These are phyloP conservation scores for Trichosanthes truncata DNA, from an alignment of 306 rosid genomes.

Conservation along the genomic window DNA sequence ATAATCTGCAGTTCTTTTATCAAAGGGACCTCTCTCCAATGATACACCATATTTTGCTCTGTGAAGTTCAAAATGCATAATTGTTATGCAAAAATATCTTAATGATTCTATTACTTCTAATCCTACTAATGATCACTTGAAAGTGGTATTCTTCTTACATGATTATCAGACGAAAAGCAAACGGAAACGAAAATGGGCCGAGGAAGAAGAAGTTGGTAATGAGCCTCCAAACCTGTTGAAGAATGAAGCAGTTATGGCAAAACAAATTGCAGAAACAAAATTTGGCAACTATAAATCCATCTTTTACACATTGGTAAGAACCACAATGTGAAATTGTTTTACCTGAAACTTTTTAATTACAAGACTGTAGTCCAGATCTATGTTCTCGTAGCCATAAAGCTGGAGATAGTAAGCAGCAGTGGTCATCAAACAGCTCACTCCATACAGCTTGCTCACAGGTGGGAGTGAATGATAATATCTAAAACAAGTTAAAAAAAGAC, in stretches of 20 bases:
- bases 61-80: constrained; percentile 2
- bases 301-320: not conserved
- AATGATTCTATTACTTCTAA: not conserved
- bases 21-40: constrained; percentile 64
- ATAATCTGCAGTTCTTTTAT: constrained; percentile 72
- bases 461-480: constrained; percentile 60
- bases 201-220: constrained; percentile 68
- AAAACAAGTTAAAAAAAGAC: not conserved
- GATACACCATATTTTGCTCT: constrained; percentile 76
- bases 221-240: constrained; percentile 56
- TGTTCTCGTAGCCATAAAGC: constrained; percentile 11
- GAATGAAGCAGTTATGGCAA: constrained; percentile 4
- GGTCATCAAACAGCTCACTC: constrained; percentile 62
- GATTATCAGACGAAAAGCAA: constrained; percentile 40
- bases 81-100: not conserved
- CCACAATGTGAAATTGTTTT: not conserved
- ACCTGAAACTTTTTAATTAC: constrained; percentile 51
- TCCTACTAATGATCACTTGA: not conserved
- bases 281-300: not conserved
- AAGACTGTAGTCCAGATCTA: constrained; percentile 30
- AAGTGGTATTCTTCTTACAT: constrained; percentile 29
- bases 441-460: constrained; percentile 68
- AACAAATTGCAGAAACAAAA: constrained; percentile 1
- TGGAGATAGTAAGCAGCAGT: constrained; percentile 37
- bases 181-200: constrained; percentile 49